Evolutionary conservation across 2,329 filamentous ascomycete genomes (phyloP).

Genomic region (Claviceps fusiformis): DNA sequence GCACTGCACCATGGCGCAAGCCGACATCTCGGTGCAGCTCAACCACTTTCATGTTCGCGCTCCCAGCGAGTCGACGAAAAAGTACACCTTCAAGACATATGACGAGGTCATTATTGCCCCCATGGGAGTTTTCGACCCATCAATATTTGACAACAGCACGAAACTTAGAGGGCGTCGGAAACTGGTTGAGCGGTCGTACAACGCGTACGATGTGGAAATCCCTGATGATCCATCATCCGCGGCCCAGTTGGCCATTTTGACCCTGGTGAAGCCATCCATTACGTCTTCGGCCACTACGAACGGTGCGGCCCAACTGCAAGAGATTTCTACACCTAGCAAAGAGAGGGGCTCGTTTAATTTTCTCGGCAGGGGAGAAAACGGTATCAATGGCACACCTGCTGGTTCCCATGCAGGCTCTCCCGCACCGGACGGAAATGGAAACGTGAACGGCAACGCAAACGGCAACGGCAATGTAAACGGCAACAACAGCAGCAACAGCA

Average conservation of each 20-base stretch:
- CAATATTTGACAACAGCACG: conserved; percentile 67
- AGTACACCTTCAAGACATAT: conserved; percentile 94
- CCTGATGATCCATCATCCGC: conserved; percentile 82
- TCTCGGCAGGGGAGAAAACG: conserved; percentile 52
- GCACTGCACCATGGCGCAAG: conserved; percentile 81
- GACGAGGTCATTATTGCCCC: conserved; percentile 91
- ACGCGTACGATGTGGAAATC: conserved; percentile 76
- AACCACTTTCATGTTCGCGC: conserved; percentile 85
- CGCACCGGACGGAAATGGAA: conserved; percentile 46
- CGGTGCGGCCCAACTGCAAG: conserved; percentile 30
- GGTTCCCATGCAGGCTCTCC: conserved; percentile 83
- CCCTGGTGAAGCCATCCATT: conserved; percentile 46
- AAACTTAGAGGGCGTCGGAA: conserved; percentile 73
- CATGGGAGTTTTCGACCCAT: conserved; percentile 85
- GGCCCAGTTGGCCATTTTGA: conserved; percentile 60
- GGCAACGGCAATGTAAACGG: conserved; percentile 20
- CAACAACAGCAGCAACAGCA: neutral
- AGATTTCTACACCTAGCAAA: conserved; percentile 46
- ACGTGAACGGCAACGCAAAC: conserved; percentile 22
- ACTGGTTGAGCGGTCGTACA: conserved; percentile 75
- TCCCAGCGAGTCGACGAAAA: conserved; percentile 75
- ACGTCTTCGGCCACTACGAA: conserved; percentile 26
- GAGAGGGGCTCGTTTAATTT: conserved; percentile 56
- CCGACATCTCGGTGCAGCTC: conserved; percentile 75
- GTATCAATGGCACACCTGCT: conserved; percentile 61